Conservation (phyloP, 2,329 filamentous ascomycete genomes). For the Fusarium piperis region DNA sequence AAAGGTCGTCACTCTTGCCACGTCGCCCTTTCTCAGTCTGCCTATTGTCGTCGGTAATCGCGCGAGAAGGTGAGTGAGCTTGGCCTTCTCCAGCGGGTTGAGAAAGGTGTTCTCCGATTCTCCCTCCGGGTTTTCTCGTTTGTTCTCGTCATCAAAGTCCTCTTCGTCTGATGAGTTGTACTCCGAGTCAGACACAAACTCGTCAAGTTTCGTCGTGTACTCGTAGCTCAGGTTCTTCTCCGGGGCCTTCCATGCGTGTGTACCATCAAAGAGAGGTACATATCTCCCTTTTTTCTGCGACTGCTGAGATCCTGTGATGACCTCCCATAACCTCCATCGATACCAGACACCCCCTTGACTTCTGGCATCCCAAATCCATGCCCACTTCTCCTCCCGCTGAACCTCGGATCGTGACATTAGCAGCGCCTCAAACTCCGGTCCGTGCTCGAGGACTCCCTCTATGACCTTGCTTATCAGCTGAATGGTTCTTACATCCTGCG, state of each 20-base stretch:
- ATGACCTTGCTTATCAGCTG: conserved; percentile 89
- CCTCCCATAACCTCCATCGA: conserved; percentile 89
- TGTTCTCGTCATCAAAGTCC: conserved; percentile 69
- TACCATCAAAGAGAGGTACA: conserved; percentile 77
- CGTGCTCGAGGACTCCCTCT: conserved; percentile 81
- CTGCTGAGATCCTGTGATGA: conserved; percentile 73
- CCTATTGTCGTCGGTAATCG: conserved; percentile 80
- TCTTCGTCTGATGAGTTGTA: conserved; percentile 91
- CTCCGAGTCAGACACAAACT: conserved; percentile 84
- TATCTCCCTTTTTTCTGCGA: conserved; percentile 61
- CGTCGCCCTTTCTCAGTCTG: conserved; percentile 82
- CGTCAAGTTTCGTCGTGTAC: conserved; percentile 78
- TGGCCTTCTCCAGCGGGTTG: conserved; percentile 84
- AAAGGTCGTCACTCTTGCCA: conserved; percentile 87
- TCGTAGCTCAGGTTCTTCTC: conserved; percentile 81
- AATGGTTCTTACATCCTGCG: conserved; percentile 80
- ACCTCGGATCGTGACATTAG: conserved; percentile 89
- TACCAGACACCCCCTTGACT: conserved; percentile 88
- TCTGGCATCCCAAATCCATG: conserved; percentile 90
- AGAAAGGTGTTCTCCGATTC: conserved; percentile 72
- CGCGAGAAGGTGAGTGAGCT: conserved; percentile 84
- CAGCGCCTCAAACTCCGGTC: conserved; percentile 88
- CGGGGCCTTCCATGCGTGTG: conserved; percentile 80
- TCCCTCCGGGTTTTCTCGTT: conserved; percentile 55
- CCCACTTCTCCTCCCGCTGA: conserved; percentile 88